Percentiles rank a stretch among this genome's conserved stretches.
Conservation (phyloP, 371 early-diverging fungal genomes). For the Mortierella sp. region DNA sequence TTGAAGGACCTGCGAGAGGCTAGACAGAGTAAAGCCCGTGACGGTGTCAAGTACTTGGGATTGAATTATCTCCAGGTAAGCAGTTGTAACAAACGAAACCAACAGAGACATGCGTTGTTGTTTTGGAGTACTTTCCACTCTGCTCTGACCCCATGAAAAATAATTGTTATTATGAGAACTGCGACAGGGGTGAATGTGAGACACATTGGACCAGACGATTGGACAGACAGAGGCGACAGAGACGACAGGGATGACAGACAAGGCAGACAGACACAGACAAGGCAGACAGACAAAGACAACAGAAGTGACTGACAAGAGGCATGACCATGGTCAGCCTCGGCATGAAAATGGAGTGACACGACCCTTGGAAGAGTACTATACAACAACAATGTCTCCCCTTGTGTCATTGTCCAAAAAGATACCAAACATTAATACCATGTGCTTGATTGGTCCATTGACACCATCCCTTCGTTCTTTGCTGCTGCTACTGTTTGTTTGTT, state of each 20-base stretch:
- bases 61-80: constrained; percentile 76
- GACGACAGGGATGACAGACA: no score
- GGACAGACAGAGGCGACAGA: no score
- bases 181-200: no score
- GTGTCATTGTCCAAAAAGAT: no score
- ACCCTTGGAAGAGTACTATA: background rate
- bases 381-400: background rate
- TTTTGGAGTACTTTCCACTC: no score
- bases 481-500: background rate
- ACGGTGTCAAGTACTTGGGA: constrained; percentile 77
- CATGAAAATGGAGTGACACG: no score
- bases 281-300: no score
- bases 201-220: no score
- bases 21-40: constrained; percentile 84
- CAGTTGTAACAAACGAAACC: constrained; percentile 1
- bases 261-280: no score
- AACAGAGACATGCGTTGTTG: background rate
- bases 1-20: constrained; percentile 89
- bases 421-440: background rate
- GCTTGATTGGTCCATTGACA: background rate
- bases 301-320: no score
- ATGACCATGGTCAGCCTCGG: no score
- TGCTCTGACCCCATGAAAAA: no score
- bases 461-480: background rate
- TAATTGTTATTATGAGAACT: background rate